Base-by-base conservation (phyloP, 2,329 filamentous ascomycete genomes). In the Claviceps quebecensis region DNA sequence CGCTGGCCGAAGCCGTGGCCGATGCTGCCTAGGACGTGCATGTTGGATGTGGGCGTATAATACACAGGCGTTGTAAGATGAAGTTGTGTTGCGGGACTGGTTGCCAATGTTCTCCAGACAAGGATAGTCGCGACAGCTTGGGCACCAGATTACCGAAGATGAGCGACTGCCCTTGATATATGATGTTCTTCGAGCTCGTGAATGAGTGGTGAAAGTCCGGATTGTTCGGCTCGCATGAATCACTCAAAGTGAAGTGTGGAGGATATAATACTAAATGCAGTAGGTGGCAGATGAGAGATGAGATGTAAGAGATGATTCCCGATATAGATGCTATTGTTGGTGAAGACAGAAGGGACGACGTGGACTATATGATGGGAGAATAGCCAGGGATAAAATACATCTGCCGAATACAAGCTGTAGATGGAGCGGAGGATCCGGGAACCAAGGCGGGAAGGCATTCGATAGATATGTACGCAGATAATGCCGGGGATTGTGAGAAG, bases 1-100 rank as follows among this genome's bases (percentile, higher is more conserved):
- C 65, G 60, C 49, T 66, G 61, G 57, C 62, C 59, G 58, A 68
- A 66, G 58, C 66, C 60, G 55, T 64, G 62, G 53, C 60, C 52
- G 26, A 54, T 54, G 50, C 19, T 51, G 49, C 50, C 59, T 52
- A 69, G 57, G 43, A 69, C 63, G 55, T 67, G 65, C 67, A 69
- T 69, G 38, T 45, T 45, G 40, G 11, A 36, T 62, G 59, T 29
- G 3, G 26, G 26, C 26, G 26, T 29, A 29, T 29, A 29, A 29
- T 29, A 29, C 26, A 8, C 26, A 9, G 26, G 26, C 8, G 26
- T 29, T 29, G 26, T 9, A 29, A 29, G 26, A 4, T 29, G 8
- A 29, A 29, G 26, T 11, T 29, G 9, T 29, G 26, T 8, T 29
- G 26, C 8, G 26, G 26, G 8, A 29, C 26, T 29, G 8, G 23